A percentile compares a stretch with the other conserved stretches of the same genome.
These are phyloP conservation scores for Urochloa ruziziensis DNA, from an alignment of 176 grass and related monocot genomes.

Conservation along the genomic window DNA sequence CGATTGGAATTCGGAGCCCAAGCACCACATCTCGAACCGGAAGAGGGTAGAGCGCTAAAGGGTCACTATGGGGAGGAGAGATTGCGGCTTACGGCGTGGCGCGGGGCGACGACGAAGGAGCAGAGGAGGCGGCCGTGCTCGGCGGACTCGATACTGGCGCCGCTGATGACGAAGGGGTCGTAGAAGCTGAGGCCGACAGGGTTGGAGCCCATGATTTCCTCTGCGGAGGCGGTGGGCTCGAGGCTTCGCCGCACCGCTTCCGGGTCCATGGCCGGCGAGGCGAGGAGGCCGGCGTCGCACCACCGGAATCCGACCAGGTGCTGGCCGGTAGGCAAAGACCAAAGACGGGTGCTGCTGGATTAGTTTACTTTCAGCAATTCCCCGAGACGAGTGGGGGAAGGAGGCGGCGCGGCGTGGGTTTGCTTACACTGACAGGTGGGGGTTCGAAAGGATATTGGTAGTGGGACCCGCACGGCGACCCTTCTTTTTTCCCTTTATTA, in stretches of 20 bases:
- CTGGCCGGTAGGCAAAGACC: background rate
- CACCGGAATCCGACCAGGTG: background rate
- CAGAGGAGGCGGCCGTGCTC: conserved; percentile 73
- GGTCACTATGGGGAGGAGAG: background rate
- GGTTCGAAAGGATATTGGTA: background rate
- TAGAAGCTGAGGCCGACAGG: conserved; percentile 31
- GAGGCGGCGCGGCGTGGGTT: background rate
- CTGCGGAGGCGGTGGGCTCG: conserved; percentile 12
- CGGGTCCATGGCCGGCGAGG: conserved; percentile 45
- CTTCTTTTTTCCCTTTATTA: too few species aligned
- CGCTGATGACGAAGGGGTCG: conserved; percentile 54
- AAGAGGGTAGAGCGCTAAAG: background rate
- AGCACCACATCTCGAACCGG: background rate
- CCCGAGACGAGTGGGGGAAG: background rate
- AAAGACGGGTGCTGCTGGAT: background rate
- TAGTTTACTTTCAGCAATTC: too few species aligned
- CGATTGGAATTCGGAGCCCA: conserved; percentile 3
- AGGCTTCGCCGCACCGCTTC: conserved; percentile 56
- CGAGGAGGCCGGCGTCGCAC: background rate
- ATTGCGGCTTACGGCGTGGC: conserved; percentile 40
- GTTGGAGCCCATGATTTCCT: conserved; percentile 16
- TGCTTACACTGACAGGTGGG: background rate
- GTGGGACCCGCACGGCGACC: background rate
- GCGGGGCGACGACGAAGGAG: conserved; percentile 62
- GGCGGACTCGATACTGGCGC: conserved; percentile 47